Evolutionary conservation across 2,329 filamentous ascomycete genomes (phyloP).

Genomic region (Bipolaris oryzae): DNA sequence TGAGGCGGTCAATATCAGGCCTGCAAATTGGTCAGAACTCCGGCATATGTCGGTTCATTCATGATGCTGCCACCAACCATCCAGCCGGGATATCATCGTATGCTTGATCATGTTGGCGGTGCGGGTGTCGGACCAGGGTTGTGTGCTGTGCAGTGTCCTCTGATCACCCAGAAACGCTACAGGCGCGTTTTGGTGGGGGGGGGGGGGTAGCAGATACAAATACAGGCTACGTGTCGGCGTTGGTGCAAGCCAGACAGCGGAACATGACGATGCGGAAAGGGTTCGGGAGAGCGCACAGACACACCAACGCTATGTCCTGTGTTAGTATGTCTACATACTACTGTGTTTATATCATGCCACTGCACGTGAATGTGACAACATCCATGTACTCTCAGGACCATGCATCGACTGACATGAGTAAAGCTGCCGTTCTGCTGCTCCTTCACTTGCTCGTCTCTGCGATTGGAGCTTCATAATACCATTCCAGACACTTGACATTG

Average conservation of each 20-base stretch:
- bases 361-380: not conserved
- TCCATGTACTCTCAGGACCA: not conserved
- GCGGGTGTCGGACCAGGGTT: not conserved
- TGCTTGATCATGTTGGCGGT: slow-evolving; percentile 74
- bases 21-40: slow-evolving; percentile 55
- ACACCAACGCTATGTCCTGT: not conserved
- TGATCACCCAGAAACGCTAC: not conserved
- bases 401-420: slow-evolving; percentile 2
- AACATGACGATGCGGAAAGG: slow-evolving; percentile 32
- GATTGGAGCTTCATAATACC: not conserved
- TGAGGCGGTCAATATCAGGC: slow-evolving; percentile 92
- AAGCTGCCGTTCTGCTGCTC: not conserved
- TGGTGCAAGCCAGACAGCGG: slow-evolving; percentile 17
- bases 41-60: not conserved
- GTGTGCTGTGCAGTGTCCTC: not conserved
- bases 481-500: not conserved
- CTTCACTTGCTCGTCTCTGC: not conserved
- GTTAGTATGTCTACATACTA: too few relatives aligned
- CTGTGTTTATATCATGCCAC: not conserved
- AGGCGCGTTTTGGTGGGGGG: not conserved
- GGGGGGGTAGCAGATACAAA: not conserved
- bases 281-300: slow-evolving; percentile 31
- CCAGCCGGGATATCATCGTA: slow-evolving; percentile 91
- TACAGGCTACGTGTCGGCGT: slow-evolving; percentile 43
- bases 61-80: slow-evolving; percentile 63